A percentile compares a stretch with the other conserved stretches of the same genome.
Conservation (phyloP, 345 rosid genomes). For the Populus simonii region DNA sequence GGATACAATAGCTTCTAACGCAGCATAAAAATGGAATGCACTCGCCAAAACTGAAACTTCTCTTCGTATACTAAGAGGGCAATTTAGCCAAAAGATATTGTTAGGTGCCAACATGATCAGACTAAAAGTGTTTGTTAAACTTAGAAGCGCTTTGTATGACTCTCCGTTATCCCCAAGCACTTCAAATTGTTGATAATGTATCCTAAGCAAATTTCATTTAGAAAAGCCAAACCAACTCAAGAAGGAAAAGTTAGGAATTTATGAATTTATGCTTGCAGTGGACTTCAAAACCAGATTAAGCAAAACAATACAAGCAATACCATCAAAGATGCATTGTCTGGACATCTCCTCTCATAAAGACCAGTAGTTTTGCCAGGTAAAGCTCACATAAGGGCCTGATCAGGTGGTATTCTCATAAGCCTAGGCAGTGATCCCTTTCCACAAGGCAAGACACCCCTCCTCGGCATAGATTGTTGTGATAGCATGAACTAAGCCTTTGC, state of each 20-base stretch:
- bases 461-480: slow-evolving; percentile 69
- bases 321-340: slow-evolving; percentile 48
- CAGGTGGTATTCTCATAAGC: slow-evolving; percentile 94
- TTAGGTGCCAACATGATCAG: too few species aligned
- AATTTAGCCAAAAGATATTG: too few species aligned
- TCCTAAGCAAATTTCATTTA: neutral
- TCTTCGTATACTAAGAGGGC: too few species aligned
- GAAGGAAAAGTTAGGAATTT: neutral
- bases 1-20: too few species aligned
- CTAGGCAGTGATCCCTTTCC: slow-evolving; percentile 89
- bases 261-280: slow-evolving; percentile 12
- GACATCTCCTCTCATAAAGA: slow-evolving; percentile 64
- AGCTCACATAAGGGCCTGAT: slow-evolving; percentile 97
- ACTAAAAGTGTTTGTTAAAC: too few species aligned
- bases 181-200: neutral
- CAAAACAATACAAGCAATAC: slow-evolving; percentile 16
- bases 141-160: too few species aligned
- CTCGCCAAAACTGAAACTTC: too few species aligned
- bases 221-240: neutral
- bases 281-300: slow-evolving; percentile 12
- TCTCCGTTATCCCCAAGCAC: neutral
- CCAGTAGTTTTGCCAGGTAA: slow-evolving; percentile 92
- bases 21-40: too few species aligned
- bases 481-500: slow-evolving; percentile 88
- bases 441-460: slow-evolving; percentile 75